phyloP scores from a whole-genome alignment of 1,284 basidiomycete species.

The Neonothopanus nambi region DNA sequence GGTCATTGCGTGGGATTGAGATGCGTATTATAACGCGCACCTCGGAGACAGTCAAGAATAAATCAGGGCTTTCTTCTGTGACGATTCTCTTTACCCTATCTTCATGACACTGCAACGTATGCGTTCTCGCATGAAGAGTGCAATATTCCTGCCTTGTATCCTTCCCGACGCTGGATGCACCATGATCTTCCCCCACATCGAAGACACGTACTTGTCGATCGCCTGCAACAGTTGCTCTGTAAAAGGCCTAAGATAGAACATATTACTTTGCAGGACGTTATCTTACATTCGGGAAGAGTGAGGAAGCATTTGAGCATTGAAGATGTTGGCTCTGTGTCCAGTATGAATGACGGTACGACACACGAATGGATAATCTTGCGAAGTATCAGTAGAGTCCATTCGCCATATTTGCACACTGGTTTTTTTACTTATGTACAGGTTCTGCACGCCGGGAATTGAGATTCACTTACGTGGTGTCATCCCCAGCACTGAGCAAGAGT shows the following conservation, averaged over 20 bases:
- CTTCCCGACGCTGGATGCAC: conserved; percentile 29
- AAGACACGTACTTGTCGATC: conserved; percentile 83
- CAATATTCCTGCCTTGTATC: conserved; percentile 37
- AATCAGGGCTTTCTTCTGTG: conserved; percentile 79
- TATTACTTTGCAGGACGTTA: conserved; percentile 8
- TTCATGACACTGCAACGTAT: conserved; percentile 68
- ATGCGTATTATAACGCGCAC: conserved; percentile 37
- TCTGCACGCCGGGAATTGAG: conserved; percentile 27
- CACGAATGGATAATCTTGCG: conserved; percentile 56
- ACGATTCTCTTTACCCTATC: conserved; percentile 79
- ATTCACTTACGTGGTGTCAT: conserved; percentile 73
- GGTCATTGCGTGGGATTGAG: not conserved
- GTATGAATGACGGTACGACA: conserved; percentile 69
- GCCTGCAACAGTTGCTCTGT: conserved; percentile 75
- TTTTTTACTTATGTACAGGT: too few relatives aligned
- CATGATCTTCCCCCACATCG: conserved; percentile 61
- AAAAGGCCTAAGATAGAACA: conserved; percentile 20
- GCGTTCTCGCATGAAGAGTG: conserved; percentile 45
- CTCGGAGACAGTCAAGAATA: conserved; percentile 86
- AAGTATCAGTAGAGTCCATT: conserved; percentile 40
- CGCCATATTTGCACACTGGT: conserved; percentile 74
- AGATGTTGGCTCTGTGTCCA: conserved; percentile 87
- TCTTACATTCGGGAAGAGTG: conserved; percentile 66
- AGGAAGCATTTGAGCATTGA: conserved; percentile 84
- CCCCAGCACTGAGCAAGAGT: conserved; percentile 76